Base-by-base conservation (phyloP, 192 early-diverging fungal species). In the Radiomyces spectabilis region DNA sequence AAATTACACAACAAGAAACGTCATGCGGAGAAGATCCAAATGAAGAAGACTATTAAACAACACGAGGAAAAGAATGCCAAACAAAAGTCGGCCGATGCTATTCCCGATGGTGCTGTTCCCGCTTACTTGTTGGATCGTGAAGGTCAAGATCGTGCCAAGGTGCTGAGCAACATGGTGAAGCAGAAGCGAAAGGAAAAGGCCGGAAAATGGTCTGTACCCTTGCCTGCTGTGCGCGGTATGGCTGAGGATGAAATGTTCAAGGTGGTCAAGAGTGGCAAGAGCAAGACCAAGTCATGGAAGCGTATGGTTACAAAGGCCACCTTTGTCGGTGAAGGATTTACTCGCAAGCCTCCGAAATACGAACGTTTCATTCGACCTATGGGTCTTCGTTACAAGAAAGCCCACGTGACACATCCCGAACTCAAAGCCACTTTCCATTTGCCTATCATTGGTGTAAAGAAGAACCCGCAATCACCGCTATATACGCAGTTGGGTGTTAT, bases 161-260 rank as follows among this genome's bases (percentile, higher is more conserved):
- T 99, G 44, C 73, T 99, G 53, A 90, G 86, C 68, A 99, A 99
- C 78, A 94, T 95, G 92, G 89, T 99, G 63, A 99, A 99, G 82
- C 96, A 99, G 71, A 99, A 99, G 84, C 84, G 96, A 51, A 99
- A 96, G 82, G 96, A 99, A 74, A 97, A 97, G 81, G 95, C 95
- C 16, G 95, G 93, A 27, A 97, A 97, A 71, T 94, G 94, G 95
- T 75, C 79, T 33, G 96, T 99, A 12, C 96, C 96, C 21, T 63
- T 99, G 66, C 96, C 96, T 56, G 95, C 95, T 76, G 96, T 99
- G 24, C 91, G 91, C 55, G 96, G 94, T 47, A 93, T 99, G 79
- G 93, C 95, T 47, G 96, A 99, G 71, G 96, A 95, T 53, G 96
- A 99, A 75, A 94, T 99, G 77, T 97, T 97, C 78, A 94, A 93